phyloP scores from a whole-genome alignment of 139 green algal species.

The Closterium sp. region DNA sequence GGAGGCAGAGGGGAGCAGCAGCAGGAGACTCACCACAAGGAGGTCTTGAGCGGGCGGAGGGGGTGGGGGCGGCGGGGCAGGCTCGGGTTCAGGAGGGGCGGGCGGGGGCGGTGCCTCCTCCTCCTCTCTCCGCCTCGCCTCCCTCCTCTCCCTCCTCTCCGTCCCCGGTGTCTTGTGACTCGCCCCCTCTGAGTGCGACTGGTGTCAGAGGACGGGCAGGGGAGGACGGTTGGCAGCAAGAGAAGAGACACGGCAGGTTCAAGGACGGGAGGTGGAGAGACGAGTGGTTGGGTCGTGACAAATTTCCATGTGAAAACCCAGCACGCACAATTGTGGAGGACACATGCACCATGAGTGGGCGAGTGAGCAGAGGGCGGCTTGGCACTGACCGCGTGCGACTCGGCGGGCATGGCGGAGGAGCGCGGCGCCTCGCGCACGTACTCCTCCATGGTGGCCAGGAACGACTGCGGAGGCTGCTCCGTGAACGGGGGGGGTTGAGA shows the following conservation, averaged over 20 bases:
- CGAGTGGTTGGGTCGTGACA: too few species aligned
- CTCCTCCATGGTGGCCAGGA: slow-evolving; percentile 83
- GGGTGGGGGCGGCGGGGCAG: neutral
- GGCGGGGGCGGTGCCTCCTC: neutral
- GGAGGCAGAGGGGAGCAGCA: neutral
- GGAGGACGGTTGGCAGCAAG: neutral
- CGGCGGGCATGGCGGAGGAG: neutral
- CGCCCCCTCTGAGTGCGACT: neutral
- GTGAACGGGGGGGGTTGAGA: slow-evolving; percentile 32
- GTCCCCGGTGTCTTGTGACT: neutral
- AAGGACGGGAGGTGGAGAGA: neutral
- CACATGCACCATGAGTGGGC: neutral
- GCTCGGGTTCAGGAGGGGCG: neutral
- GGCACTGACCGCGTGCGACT: neutral
- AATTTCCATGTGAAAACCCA: too few species aligned
- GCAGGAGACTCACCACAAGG: neutral
- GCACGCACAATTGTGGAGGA: neutral
- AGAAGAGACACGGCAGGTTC: neutral
- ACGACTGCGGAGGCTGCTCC: slow-evolving; percentile 71
- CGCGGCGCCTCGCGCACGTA: slow-evolving; percentile 59
- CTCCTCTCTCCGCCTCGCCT: neutral
- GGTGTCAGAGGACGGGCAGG: neutral
- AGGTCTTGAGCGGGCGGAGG: slow-evolving; percentile 2
- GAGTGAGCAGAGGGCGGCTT: neutral
- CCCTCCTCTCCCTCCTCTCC: slow-evolving; percentile 4